Conservation (phyloP, 768 basidiomycete species). For the Exsudoporus frostii region DNA sequence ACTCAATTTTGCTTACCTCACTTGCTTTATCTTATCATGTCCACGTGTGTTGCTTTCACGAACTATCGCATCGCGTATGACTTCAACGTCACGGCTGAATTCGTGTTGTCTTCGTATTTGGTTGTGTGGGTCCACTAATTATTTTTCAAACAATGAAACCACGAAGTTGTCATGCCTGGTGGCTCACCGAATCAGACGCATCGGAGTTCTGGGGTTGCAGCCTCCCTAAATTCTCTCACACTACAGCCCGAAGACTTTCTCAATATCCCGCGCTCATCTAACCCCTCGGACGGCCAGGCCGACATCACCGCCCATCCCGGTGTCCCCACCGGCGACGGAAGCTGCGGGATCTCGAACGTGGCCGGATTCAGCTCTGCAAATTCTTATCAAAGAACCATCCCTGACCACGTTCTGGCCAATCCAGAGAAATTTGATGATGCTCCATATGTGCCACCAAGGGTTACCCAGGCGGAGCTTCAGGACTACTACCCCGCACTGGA, state of each 20-base stretch:
- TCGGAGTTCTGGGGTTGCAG: slow-evolving; percentile 10
- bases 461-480: slow-evolving; percentile 18
- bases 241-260: slow-evolving; percentile 1
- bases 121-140: slow-evolving; percentile 32
- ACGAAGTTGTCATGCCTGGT: slow-evolving; percentile 25
- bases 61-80: slow-evolving; percentile 13
- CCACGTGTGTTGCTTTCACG: not conserved
- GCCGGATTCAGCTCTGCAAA: slow-evolving; percentile 8
- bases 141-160: slow-evolving; percentile 29
- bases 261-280: slow-evolving; percentile 12
- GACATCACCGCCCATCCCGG: slow-evolving; percentile 16
- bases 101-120: slow-evolving; percentile 31
- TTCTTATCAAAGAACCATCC: slow-evolving; percentile 13
- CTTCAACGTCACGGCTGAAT: not conserved
- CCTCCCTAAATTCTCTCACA: slow-evolving; percentile 14
- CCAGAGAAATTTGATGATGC: slow-evolving; percentile 27
- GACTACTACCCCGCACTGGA: slow-evolving; percentile 14
- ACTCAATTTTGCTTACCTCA: slow-evolving; percentile 12
- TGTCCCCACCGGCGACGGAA: slow-evolving; percentile 11
- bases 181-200: slow-evolving; percentile 17
- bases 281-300: slow-evolving; percentile 20
- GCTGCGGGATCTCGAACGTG: slow-evolving; percentile 7
- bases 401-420: slow-evolving; percentile 8
- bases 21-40: slow-evolving; percentile 23
- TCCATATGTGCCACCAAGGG: slow-evolving; percentile 30